Evolutionary conservation across 1,284 basidiomycete genomes (phyloP).

Genomic region (Phenoliferia sp.): DNA sequence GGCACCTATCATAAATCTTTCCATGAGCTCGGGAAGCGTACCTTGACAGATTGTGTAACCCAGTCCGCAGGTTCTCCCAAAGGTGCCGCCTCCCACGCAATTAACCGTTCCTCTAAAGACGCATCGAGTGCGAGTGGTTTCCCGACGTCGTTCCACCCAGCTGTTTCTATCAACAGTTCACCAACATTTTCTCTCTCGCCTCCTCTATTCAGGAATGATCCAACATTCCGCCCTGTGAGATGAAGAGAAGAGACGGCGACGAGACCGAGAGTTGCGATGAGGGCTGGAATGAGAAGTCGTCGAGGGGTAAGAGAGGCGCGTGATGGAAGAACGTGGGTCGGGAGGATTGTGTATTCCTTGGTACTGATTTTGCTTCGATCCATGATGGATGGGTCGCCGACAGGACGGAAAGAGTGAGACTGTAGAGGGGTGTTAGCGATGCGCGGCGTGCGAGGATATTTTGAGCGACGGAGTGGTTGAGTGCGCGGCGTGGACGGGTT

Average conservation of each 20-base stretch:
- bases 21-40: conserved; percentile 4
- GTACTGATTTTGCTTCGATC: too few species aligned
- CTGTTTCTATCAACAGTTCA: background rate
- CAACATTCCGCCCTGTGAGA: background rate
- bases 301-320: background rate
- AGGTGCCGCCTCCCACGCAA: conserved; percentile 45
- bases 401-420: too few species aligned
- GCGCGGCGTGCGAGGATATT: too few species aligned
- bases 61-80: conserved; percentile 34
- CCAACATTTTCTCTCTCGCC: background rate
- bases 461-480: too few species aligned
- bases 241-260: background rate
- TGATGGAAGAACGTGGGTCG: background rate
- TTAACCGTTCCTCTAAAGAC: conserved; percentile 42
- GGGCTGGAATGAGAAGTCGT: background rate
- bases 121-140: conserved; percentile 43
- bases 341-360: background rate
- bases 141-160: background rate
- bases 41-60: conserved; percentile 33
- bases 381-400: too few species aligned
- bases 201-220: too few species aligned
- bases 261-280: background rate
- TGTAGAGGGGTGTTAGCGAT: too few species aligned
- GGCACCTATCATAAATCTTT: background rate
- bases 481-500: too few species aligned